Percentiles rank a stretch among this genome's conserved stretches.
Conservation (phyloP, 768 basidiomycete genomes). For the Tricholoma sp. region DNA sequence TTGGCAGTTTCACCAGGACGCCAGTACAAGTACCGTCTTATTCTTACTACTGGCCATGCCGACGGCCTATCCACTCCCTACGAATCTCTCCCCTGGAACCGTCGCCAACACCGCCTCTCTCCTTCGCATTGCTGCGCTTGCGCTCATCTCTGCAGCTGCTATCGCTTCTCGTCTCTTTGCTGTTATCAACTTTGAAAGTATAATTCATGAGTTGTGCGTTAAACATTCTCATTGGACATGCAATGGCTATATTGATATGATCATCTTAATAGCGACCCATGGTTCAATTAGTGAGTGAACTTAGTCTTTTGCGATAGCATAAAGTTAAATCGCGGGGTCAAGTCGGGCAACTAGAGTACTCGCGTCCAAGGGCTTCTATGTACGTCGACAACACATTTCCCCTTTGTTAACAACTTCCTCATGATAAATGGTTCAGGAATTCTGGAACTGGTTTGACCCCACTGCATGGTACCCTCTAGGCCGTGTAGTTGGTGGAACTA, state of each 20-base stretch:
- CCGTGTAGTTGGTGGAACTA: constrained; percentile 96
- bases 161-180: constrained; percentile 96
- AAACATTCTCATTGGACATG: neutral
- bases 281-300: constrained; percentile 94
- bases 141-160: constrained; percentile 89
- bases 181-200: constrained; percentile 97
- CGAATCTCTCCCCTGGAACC: constrained; percentile 62
- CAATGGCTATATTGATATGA: constrained; percentile 2
- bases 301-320: constrained; percentile 7
- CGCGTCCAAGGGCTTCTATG: constrained; percentile 93
- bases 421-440: constrained; percentile 56
- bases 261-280: constrained; percentile 69
- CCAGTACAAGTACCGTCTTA: constrained; percentile 1
- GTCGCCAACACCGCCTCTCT: constrained; percentile 87
- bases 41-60: constrained; percentile 48
- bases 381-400: constrained; percentile 31
- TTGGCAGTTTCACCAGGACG: too few species aligned
- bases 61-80: constrained; percentile 70
- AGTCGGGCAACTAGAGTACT: constrained; percentile 93
- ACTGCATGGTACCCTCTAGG: constrained; percentile 99
- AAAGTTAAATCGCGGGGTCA: constrained; percentile 12
- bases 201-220: constrained; percentile 97
- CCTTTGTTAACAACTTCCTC: neutral
- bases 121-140: constrained; percentile 84
- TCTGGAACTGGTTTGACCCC: constrained; percentile 99